Evolutionary conservation across 805 yeast species (phyloP), one percentile per base, ranked within the genome.

Genomic region (Pichia paraexigua): DNA sequence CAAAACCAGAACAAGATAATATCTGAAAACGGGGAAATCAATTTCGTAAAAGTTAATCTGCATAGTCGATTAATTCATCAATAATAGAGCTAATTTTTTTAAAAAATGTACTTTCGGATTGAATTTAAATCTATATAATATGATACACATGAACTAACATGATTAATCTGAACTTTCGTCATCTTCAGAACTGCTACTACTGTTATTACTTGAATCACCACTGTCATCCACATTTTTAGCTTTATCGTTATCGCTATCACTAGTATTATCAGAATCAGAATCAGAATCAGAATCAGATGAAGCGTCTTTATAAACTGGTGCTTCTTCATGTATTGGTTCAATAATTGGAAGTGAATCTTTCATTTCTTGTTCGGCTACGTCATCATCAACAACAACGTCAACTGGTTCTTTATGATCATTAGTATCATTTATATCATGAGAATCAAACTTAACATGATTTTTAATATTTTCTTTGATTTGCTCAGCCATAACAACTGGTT

Each of bases 391-490:
- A 4, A 20, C 22, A 18, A 18, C 25, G 7, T 43, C 21, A 20
- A 12, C 28, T 6, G 35, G 7, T 27, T 43, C 45, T 15, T 49
- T 40, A 15, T 25, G 17, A n/a, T 35, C 22, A 20, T 35, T 37
- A 42, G 21, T 43, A 18, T 30, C 35, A 13, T 13, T 30, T 30
- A 30, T 13, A 13, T 30, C 55, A 10, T 58, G 70, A 41, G 67
- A 68, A 32, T 57, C 73, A 54, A 75, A 75, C 52, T 69, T 74
- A 63, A 66, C 74, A 56, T 75, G 79, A 28, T 64, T 60, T 15
- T 49, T 51, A 9, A 43, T 47, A 28, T 28, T 20, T 49, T 39
- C 49, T 27, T 51, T 50, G 17, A 50, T 42, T 17, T 39, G 41
- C 9, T 47, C 48, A 15, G 46, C 48, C 25, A 73, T 66, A 40